Conservation (phyloP, 768 basidiomycete species). For the Cystofilobasidium bisporidii region DNA sequence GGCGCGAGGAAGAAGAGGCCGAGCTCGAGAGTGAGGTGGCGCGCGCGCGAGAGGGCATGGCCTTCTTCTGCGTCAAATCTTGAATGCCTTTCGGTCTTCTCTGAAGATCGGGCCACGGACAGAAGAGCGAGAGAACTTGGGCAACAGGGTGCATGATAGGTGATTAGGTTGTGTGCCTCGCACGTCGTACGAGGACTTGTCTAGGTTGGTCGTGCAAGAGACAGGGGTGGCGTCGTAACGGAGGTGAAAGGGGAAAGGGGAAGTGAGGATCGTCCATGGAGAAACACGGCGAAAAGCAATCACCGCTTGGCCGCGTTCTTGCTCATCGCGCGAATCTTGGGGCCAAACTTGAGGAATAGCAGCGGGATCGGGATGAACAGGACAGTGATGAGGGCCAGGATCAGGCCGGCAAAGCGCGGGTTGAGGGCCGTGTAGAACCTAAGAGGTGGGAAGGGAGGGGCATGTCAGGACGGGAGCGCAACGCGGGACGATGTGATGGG, state of each 20-base stretch:
- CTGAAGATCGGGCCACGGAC: too few species aligned
- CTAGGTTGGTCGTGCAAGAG: too few species aligned
- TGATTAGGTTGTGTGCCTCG: too few species aligned
- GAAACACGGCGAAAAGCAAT: too few species aligned
- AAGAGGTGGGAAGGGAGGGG: too few species aligned
- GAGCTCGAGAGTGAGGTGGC: conserved; percentile 71
- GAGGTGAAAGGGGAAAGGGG: too few species aligned
- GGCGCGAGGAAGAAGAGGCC: conserved; percentile 67
- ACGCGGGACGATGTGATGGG: conserved; percentile 30
- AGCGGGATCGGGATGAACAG: conserved; percentile 36
- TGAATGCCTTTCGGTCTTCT: too few species aligned
- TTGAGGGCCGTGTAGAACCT: conserved; percentile 42
- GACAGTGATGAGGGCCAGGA: conserved; percentile 40
- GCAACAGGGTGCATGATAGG: too few species aligned
- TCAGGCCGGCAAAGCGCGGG: conserved; percentile 41
- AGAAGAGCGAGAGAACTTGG: too few species aligned
- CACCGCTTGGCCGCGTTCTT: neutral
- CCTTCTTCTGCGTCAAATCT: conserved; percentile 56
- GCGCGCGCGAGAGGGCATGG: conserved; percentile 66
- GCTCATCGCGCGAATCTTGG: neutral
- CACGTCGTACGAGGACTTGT: too few species aligned
- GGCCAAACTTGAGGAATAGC: conserved; percentile 28
- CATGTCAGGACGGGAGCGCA: conserved; percentile 36
- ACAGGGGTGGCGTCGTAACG: too few species aligned
- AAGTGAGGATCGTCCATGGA: too few species aligned